Base-by-base conservation (phyloP, 2,329 filamentous ascomycete genomes). In the Alternaria brassicicola region DNA sequence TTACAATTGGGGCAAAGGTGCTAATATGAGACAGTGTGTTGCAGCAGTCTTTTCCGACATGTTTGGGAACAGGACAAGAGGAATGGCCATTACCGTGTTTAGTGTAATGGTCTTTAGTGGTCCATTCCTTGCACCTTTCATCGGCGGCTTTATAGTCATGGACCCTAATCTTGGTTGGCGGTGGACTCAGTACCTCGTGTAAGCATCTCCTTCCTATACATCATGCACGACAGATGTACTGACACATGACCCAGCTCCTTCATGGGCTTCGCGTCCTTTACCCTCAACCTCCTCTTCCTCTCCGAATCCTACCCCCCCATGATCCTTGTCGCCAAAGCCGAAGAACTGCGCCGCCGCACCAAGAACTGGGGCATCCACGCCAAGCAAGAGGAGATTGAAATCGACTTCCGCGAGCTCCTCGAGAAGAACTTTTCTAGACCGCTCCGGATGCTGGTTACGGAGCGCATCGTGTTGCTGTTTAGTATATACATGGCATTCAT, bases 311-410 rank as follows among this genome's bases (percentile, higher is more conserved):
- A 87, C 63, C 83, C 84, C 1, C 85, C 85, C 0, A 77, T 86
- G 12, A 84, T 88, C 33, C 78, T 88, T 2, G 81, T 87, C 46
- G 68, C 74, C 6, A 88, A 88, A 70, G 84, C 84, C 10, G 72
- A 79, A 2, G 83, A 85, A 59, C 74, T 87, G 1, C 80, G 84
- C 33, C 81, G 85, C 15, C 74, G 82, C 31, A 87, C 84, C 3
- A 82, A 81, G 67, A 87, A 87, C 59, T 87, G 84, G 84, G 84
- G 84, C n/a, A 86, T 87, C 41, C 85, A 87, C 64, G 85, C 85
- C 46, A 84, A 84, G 67, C 78, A 78, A 55, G 83, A 85, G 57
- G 82, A 84, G 71, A 80, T 85, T 31, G 82, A 84, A 66, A 75
- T 84, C 35, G 81, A 84, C 60, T 75, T 84, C 50, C 69, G 72